Evolutionary conservation across 148 eudicot species (phyloP).

Genomic region (Rhododendron mucronatum): DNA sequence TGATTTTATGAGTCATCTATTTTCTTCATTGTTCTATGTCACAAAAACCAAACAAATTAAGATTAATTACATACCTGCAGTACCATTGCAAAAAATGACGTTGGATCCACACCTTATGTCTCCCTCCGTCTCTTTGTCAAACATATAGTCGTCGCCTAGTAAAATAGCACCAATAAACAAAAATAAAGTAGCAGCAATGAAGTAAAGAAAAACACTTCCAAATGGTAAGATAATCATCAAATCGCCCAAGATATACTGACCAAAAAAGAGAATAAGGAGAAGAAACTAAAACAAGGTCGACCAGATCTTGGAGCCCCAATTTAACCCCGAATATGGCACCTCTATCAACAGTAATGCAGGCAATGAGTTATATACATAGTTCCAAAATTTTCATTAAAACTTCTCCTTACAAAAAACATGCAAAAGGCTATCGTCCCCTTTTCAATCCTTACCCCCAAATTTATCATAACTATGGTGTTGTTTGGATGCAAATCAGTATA

Average conservation of each 20-base stretch:
- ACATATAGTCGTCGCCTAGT: background rate
- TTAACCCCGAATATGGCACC: background rate
- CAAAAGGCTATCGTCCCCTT: background rate
- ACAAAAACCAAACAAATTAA: too few species aligned
- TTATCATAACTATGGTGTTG: background rate
- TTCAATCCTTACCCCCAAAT: background rate
- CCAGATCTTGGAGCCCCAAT: background rate
- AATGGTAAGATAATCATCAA: too few species aligned
- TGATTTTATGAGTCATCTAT: too few species aligned
- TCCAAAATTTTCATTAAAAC: background rate
- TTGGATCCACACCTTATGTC: background rate
- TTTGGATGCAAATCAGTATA: too few species aligned
- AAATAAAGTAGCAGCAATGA: background rate
- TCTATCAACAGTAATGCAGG: background rate
- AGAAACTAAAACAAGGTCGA: background rate
- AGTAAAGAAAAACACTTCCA: background rate
- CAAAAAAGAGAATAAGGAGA: background rate
- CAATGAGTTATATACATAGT: background rate
- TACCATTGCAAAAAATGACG: background rate
- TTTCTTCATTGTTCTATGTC: background rate
- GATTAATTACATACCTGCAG: background rate
- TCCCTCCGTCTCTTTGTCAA: background rate
- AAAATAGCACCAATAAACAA: too few species aligned
- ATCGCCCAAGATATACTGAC: background rate
- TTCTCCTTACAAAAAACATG: background rate